These are phyloP conservation scores for Metschnikowia peoriensis DNA, from an alignment of 805 yeast genomes.

Conservation along the genomic window DNA sequence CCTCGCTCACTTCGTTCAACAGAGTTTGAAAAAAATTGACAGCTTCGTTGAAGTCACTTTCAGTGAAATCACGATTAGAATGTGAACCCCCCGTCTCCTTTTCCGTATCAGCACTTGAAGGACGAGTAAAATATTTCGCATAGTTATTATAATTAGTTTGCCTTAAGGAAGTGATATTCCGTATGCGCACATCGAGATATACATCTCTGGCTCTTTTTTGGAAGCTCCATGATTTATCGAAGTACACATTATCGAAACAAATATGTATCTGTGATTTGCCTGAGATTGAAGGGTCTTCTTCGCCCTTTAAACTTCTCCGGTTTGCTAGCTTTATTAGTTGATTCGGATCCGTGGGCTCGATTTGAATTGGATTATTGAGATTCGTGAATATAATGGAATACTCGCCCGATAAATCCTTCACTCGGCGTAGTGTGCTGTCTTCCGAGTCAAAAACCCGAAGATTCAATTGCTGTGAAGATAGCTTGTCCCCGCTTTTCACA, in stretches of 20 bases:
- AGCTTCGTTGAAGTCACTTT: constrained; percentile 33
- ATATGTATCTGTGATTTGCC: constrained; percentile 33
- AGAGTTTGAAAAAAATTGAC: constrained; percentile 29
- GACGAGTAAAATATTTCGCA: constrained; percentile 32
- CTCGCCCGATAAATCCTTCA: constrained; percentile 31
- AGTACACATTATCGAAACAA: constrained; percentile 43
- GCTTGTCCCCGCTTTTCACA: constrained; percentile 29
- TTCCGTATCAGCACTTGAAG: background rate
- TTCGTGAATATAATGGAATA: constrained; percentile 36
- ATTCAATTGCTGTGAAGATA: constrained; percentile 35
- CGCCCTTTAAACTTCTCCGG: constrained; percentile 12
- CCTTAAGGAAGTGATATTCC: constrained; percentile 33
- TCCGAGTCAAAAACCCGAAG: constrained; percentile 38
- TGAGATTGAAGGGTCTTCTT: constrained; percentile 18
- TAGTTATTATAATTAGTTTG: constrained; percentile 36
- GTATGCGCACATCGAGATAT: constrained; percentile 33
- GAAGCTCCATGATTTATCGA: constrained; percentile 44
- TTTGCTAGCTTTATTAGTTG: constrained; percentile 6
- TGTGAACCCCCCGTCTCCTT: constrained; percentile 10
- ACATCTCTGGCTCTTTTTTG: constrained; percentile 32
- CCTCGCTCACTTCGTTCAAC: constrained; percentile 31
- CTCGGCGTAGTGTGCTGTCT: constrained; percentile 32
- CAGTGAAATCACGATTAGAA: constrained; percentile 20
- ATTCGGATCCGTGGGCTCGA: constrained; percentile 12
- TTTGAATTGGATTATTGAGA: constrained; percentile 29